Base-by-base conservation (phyloP, 2,329 filamentous ascomycete genomes). In the Aspergillus alliaceus region DNA sequence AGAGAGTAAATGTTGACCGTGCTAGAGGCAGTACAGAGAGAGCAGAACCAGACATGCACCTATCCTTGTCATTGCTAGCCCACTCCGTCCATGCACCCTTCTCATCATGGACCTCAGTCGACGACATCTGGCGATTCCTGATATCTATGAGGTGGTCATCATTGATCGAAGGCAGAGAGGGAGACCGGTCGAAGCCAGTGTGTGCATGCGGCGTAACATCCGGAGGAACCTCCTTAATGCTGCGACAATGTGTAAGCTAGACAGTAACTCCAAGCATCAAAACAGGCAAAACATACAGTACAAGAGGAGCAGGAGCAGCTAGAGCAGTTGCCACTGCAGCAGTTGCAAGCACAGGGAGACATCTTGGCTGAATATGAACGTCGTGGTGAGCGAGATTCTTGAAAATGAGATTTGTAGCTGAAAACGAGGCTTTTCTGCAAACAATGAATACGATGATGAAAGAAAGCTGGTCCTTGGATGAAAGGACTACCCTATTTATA, bases 261-360 rank as follows among this genome's bases (percentile, higher is more conserved):
- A 2, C 37, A 4, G 4, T 18, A 18, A 9, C 27, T 15, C 22
- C 1, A 15, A 29, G 15, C 3, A n/a, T 5, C 3, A 27, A 44
- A 18, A 22, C 3, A 9, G 6, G 1, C 7, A n/a, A 15, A 18
- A 40, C 5, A 39, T 31, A 57, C 54, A 40, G 42, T 57, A 50
- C 54, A 57, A 24, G 54, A 53, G 32, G 49, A 25, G 54, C 54
- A 57, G 31, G 54, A 53, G 42, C 54, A 57, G 54, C 49, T 57
- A 29, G 54, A 32, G 54, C 54, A 57, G 54, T 57, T 53, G 31
- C 54, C 54, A 22, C 39, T 46, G 54, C 54, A 57, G 54, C 54
- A 57, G 54, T 53, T 57, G 54, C 54, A 57, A 29, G 54, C 48
- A 47, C 54, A 57, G 49, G 54, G 54, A 57, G 54, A 57, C 54